Evolutionary conservation across 2,329 filamentous ascomycete genomes (phyloP), one percentile per base, ranked within the genome.

Genomic region (Pseudogymnoascus sp.): DNA sequence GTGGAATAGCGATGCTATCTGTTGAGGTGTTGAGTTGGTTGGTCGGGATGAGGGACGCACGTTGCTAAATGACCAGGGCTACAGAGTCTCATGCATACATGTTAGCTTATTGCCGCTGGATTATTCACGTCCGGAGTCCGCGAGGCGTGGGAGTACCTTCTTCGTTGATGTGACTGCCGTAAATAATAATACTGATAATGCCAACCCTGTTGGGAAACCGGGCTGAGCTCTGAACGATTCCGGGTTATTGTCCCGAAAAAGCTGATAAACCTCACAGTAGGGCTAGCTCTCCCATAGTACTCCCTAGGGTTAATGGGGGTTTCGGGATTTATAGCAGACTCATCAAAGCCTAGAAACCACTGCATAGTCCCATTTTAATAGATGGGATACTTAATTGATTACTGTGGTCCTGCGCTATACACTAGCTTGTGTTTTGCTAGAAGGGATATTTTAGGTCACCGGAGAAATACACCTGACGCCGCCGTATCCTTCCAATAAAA

Each of bases 1-100:
- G 77, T 61, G 75, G 76, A 64, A 78, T 86, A 67, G 79, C 86
- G 3, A 77, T 81, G 59, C 76, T 78, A 60, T 87, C 83, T 63
- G 70, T 86, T 16, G 68, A 72, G 9, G 78, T 86, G 37, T 83
- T 80, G 14, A 84, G 82, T 69, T 78, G 74, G 59, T 74, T 83
- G 37, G 78, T 85, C 6, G 47, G 47, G 12, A 57, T 57, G 47
- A 83, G 84, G 7, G 85, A 22, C 39, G 22, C 39, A 41, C 18
- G 36, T 6, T 22, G 39, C 39, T 22, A 16, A 18, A 39, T 39
- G 37, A 39, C 37, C 16, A 20, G 3, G 16, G 16, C 37, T 18
- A 20, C 37, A 8, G 37, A n/a, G 37, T 18, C 37, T 20, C 37
- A 36, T n/a, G n/a, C n/a, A n/a, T n/a, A n/a, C n/a, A n/a, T n/a